Base-by-base conservation (phyloP, 106 monocot genomes). In the Allium fistulosum region DNA sequence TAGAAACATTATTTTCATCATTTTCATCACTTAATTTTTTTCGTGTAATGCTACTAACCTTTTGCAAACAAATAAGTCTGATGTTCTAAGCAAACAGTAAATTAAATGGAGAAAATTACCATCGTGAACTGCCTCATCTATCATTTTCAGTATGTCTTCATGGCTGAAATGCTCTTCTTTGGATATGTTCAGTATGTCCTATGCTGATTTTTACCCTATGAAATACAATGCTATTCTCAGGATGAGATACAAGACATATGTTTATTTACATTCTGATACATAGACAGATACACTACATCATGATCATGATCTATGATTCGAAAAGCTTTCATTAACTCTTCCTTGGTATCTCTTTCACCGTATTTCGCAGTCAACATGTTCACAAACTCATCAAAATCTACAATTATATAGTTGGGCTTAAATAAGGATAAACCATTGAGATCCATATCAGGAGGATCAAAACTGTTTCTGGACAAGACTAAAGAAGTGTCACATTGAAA, bases 321-420 rank as follows among this genome's bases (percentile, higher is more conserved):
- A 80, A 95, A 95, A 66, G 91, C 91, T 83, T 87, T 95, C 72
- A 59, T 75, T 6, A 95, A 71, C 11, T 95, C 85, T 62, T 91
- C 88, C 66, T 65, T 76, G 8, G 72, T 85, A 69, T 95, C 90
- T 74, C 88, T 83, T 77, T 95, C 91, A 56, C 91, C 94, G 53
- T 91, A 85, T 72, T 95, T 95, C 46, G 74, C 79, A 11, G 94
- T 95, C 94, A 95, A 91, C 94, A 95, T 95, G 69, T 81, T 26
- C 28, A 81, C 53, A 80, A 95, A 95, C 66, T 95, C 94, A 47
- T 91, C 83, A 65, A 88, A 88, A 71, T 95, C 94, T 76, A 95
- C n/a, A n/a, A n/a, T n/a, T n/a, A n/a, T n/a, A n/a, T n/a, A n/a
- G n/a, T n/a, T n/a, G n/a, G n/a, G n/a, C n/a, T n/a, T n/a, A n/a